These are phyloP conservation scores for Huntiella abstrusa DNA, from an alignment of 2,329 filamentous ascomycete species.

Conservation along the genomic window DNA sequence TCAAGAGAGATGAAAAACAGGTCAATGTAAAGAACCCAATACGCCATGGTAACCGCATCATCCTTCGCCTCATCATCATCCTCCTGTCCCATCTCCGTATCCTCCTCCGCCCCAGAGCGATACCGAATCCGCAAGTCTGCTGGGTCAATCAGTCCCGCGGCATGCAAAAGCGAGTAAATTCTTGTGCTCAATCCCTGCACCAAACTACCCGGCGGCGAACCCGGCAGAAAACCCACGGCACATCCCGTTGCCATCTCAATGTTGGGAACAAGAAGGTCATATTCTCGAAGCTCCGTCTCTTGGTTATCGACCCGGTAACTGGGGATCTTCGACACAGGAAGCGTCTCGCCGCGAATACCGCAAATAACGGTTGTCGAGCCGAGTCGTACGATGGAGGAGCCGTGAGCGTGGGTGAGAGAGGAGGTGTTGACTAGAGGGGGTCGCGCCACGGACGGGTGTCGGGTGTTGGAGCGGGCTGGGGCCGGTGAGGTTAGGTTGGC, in stretches of 20 bases:
- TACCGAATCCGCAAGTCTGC: slow-evolving; percentile 59
- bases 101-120: slow-evolving; percentile 26
- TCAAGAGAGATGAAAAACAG: slow-evolving; percentile 87
- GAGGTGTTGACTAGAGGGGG: slow-evolving; percentile 60
- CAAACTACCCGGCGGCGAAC: slow-evolving; percentile 57
- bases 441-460: slow-evolving; percentile 50
- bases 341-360: slow-evolving; percentile 71
- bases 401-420: slow-evolving; percentile 74
- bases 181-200: slow-evolving; percentile 75
- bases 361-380: slow-evolving; percentile 93
- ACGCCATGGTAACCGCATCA: slow-evolving; percentile 48
- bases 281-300: slow-evolving; percentile 33
- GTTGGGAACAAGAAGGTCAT: slow-evolving; percentile 76
- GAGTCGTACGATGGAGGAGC: slow-evolving; percentile 69
- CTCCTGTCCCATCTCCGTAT: slow-evolving; percentile 24
- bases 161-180: slow-evolving; percentile 58
- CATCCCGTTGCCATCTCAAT: slow-evolving; percentile 83
- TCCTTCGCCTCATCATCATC: slow-evolving; percentile 20
- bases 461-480: slow-evolving; percentile 63
- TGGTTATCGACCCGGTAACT: slow-evolving; percentile 32
- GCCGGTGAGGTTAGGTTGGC: slow-evolving; percentile 49
- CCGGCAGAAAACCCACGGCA: slow-evolving; percentile 68
- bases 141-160: slow-evolving; percentile 44
- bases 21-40: slow-evolving; percentile 91
- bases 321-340: slow-evolving; percentile 56